Evolutionary conservation across 2,329 filamentous ascomycete species (phyloP).

Genomic region (Exophiala sp.): DNA sequence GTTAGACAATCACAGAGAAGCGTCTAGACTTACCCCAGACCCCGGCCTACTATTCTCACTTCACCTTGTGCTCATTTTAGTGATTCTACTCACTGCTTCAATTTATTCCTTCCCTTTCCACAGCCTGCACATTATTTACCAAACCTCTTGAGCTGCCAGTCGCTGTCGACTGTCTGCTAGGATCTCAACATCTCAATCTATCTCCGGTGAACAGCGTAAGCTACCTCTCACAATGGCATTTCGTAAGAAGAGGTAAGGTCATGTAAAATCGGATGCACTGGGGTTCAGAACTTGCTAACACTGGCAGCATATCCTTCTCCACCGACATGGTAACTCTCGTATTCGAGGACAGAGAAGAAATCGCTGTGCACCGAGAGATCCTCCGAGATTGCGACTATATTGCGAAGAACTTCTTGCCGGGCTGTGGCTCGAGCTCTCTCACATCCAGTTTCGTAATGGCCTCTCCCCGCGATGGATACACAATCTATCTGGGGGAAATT

Average conservation of each 20-base stretch:
- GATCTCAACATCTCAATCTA: neutral
- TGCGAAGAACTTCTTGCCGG: neutral
- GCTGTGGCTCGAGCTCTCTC: too few species aligned
- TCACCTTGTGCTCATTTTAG: too few species aligned
- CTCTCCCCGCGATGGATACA: too few species aligned
- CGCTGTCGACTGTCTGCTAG: neutral
- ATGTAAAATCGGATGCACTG: too few species aligned
- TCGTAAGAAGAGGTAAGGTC: neutral
- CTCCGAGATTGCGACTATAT: neutral
- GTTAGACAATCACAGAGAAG: too few species aligned
- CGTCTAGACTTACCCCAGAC: too few species aligned
- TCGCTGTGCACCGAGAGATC: neutral
- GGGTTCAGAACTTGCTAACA: neutral
- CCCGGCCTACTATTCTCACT: too few species aligned
- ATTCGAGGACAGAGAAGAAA: neutral
- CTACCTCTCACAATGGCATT: neutral
- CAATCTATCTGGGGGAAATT: too few species aligned
- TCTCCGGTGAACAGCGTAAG: neutral
- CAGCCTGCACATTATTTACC: too few species aligned
- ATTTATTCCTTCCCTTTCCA: too few species aligned
- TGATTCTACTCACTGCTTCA: too few species aligned
- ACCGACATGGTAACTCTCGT: neutral
- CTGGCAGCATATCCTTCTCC: neutral
- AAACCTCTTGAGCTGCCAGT: too few species aligned
- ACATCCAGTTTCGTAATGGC: neutral